Percentiles rank a stretch among this genome's conserved stretches.
phyloP scores from a whole-genome alignment of 805 yeast species.

The Wickerhamomyces sydowiorum region DNA sequence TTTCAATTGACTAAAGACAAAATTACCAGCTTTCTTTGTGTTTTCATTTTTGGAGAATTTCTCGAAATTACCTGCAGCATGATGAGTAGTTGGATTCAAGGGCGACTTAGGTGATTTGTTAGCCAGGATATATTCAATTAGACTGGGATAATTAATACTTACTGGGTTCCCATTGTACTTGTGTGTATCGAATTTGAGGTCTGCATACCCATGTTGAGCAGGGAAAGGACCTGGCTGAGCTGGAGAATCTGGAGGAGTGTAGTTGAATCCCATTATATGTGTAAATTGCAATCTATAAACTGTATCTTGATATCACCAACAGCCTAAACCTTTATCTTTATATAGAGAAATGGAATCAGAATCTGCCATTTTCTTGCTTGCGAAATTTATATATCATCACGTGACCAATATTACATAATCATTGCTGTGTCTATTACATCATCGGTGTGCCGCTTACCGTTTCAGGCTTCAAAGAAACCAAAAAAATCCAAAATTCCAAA shows the following conservation, averaged over 20 bases:
- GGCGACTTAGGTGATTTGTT: constrained; percentile 9
- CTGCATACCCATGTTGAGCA: constrained; percentile 18
- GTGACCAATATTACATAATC: too few relatives aligned
- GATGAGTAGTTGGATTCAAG: constrained; percentile 15
- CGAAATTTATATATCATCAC: too few relatives aligned
- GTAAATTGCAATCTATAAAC: neutral
- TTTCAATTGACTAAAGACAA: constrained; percentile 8
- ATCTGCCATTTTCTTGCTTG: too few relatives aligned
- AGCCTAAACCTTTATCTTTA: too few relatives aligned
- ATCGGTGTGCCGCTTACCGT: too few relatives aligned
- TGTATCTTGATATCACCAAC: neutral
- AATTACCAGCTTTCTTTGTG: constrained; percentile 21
- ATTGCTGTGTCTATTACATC: too few relatives aligned
- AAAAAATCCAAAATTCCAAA: too few relatives aligned
- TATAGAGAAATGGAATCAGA: neutral
- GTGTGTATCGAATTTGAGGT: constrained; percentile 6
- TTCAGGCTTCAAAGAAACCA: too few relatives aligned
- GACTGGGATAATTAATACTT: too few relatives aligned
- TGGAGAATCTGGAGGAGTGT: constrained; percentile 18
- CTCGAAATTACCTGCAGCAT: constrained; percentile 7
- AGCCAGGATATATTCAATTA: too few relatives aligned
- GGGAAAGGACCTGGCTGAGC: constrained; percentile 17
- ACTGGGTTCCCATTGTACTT: constrained; percentile 13
- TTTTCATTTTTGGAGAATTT: constrained; percentile 17
- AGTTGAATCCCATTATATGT: constrained; percentile 9